Evolutionary conservation across 371 early-diverging fungal genomes (phyloP).

Genomic region (Lichtheimia ramosa): DNA sequence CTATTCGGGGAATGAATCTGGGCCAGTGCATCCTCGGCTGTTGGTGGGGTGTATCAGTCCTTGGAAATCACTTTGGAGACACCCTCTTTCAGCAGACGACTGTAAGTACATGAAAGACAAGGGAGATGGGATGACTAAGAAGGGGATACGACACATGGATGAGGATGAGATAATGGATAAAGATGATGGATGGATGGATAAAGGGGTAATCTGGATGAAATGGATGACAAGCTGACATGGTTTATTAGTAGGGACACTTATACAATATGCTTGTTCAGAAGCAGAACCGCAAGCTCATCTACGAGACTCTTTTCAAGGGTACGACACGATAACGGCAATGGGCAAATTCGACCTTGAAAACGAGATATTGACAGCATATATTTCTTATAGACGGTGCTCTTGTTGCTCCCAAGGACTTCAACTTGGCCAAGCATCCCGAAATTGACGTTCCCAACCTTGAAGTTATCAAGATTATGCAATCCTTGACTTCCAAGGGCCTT

Average conservation of each 20-base stretch:
- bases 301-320: constrained; percentile 90
- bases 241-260: not conserved
- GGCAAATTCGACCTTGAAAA: not conserved
- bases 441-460: constrained; percentile 96
- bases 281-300: constrained; percentile 93
- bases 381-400: constrained; percentile 88
- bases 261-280: constrained; percentile 90
- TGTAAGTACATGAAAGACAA: constrained; percentile 6
- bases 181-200: constrained; percentile 3
- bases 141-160: constrained; percentile 7
- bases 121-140: constrained; percentile 3
- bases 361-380: not conserved
- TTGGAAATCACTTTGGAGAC: not conserved
- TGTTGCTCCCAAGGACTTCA: constrained; percentile 98
- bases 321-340: constrained; percentile 7
- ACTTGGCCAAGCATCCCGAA: constrained; percentile 92
- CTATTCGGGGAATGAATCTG: too few relatives aligned
- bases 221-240: constrained; percentile 4
- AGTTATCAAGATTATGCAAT: constrained; percentile 98
- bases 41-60: too few relatives aligned
- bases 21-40: too few relatives aligned
- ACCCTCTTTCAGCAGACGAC: constrained; percentile 9
- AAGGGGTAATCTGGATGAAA: not conserved
- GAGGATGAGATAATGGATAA: not conserved
- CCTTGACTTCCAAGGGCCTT: constrained; percentile 91